Base-by-base conservation (phyloP, 1,139 yeast genomes). In the Citeromyces hawaiiensis region DNA sequence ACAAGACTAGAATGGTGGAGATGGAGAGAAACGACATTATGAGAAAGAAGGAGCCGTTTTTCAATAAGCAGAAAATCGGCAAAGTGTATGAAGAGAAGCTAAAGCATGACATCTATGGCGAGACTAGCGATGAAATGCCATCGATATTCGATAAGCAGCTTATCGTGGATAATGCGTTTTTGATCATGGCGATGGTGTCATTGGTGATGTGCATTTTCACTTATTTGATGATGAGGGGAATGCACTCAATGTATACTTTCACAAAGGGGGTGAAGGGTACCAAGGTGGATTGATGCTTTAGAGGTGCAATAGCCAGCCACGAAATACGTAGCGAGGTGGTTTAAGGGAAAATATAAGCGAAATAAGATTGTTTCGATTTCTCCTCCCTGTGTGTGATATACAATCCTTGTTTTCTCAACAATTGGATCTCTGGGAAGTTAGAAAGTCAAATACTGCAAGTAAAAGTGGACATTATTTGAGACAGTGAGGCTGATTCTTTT, bases 1-100 rank as follows among this genome's bases (percentile, higher is more conserved):
- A 70, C 45, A 65, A 64, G 21, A 47, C 66, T 9, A 63, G 82
- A 40, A 56, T 54, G 23, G 44, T 59, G 10, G 85, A 76, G 43
- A 59, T 64, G 34, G 87, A 80, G 48, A 64, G 79, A 44, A 78
- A 78, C 49, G 58, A 68, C 40, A 40, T 15, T 49, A 44, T 17
- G 46, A 45, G 40, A 55, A 52, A 43, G 27, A 40, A 9, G 52
- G 47, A 36, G 27, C 35, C 16, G 37, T 49, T 17, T 29, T 11
- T 36, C 30, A 47, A 47, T 37, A 50, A 48, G 7, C 37, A 40
- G 17, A 43, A 45, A 2, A 18, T 47, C 36, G 48, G 46, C 30
- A 47, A 18, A 23, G 37, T 35, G 8, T 13, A 35, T 13, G 8
- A 14, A 11, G 27, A 23, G 9, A 29, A 29, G 14, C 27, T 19